Base-by-base conservation (phyloP, 2,329 filamentous ascomycete genomes). In the Lachnellula subtilissima region DNA sequence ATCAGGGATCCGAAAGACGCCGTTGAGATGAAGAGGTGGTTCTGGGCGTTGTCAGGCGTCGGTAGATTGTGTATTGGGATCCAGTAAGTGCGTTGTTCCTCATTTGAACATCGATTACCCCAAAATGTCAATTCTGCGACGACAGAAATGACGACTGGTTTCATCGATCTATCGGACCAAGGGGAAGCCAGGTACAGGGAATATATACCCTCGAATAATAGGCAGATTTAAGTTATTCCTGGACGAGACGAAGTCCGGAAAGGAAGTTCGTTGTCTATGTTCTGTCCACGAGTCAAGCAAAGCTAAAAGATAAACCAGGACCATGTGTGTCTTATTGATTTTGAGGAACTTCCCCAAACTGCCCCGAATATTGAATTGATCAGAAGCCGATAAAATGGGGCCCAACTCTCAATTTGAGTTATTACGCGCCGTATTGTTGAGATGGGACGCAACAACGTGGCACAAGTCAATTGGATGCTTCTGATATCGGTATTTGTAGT, bases 41-140 rank as follows among this genome's bases (percentile, higher is more conserved):
- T 85, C 59, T 82, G 84, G 74, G 83, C 85, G 0, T 89, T 89
- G 66, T 82, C 85, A 0, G 85, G 80, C 6, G 85, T 86, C 0
- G 82, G 85, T 0, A 74, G 85, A 23, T 84, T 86, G 69, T 89
- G 86, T 59, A 75, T 89, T 5, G 86, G 85, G 0, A 79, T 61
- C 67, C 72, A 55, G 63, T 65, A 42, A 48, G 62, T 59, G 35
- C 23, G 2, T 35, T 40, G 5, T 40, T 12, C 22, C 22, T 40
- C 5, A 17, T 40, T 8, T 15, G 37, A 40, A 40, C 6, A n/a
- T 9, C 5, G 14, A 1, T 17, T n/a, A 8, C 12, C 37, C 12
- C 2, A 32, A 9, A 12, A 32, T 4, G 12, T 14, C 35, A 76
- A 73, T 63, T 66, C 79, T 8, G 77, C 77, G 2, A 77, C 78